A percentile compares a stretch with the other conserved stretches of the same genome.
Conservation (phyloP, 768 basidiomycete genomes). For the Tricholomella constricta region DNA sequence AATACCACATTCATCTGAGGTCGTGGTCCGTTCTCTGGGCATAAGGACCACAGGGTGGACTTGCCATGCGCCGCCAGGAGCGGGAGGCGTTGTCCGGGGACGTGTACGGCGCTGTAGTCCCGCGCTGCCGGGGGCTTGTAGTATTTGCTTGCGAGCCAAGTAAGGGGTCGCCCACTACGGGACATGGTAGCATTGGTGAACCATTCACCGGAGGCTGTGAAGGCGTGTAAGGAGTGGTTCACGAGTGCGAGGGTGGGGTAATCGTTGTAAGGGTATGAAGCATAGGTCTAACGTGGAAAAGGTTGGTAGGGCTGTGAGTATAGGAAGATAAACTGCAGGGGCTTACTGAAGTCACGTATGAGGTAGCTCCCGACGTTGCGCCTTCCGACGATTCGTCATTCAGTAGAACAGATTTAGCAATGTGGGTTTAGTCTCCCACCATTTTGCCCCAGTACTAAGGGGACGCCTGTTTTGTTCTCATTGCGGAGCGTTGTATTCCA, state of each 20-base stretch:
- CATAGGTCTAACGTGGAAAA: conserved; percentile 38
- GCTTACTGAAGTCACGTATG: conserved; percentile 48
- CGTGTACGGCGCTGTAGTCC: conserved; percentile 34
- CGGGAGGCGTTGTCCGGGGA: conserved; percentile 20
- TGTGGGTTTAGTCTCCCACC: conserved; percentile 24
- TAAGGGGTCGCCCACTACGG: conserved; percentile 31
- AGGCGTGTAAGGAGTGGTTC: conserved; percentile 40
- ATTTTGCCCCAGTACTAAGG: conserved; percentile 45
- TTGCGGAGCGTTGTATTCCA: conserved; percentile 43
- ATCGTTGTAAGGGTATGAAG: conserved; percentile 52
- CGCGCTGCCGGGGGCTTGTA: conserved; percentile 32
- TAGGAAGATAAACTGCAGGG: not conserved
- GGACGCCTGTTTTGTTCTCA: conserved; percentile 45
- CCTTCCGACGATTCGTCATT: conserved; percentile 21
- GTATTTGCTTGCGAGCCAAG: conserved; percentile 38
- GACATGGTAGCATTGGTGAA: conserved; percentile 41
- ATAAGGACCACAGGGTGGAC: conserved; percentile 40
- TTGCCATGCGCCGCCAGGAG: conserved; percentile 35
- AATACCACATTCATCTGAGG: conserved; percentile 40
- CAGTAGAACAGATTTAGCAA: not conserved
- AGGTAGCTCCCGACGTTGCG: conserved; percentile 36
- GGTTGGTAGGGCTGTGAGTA: not conserved
- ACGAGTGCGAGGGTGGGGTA: conserved; percentile 43
- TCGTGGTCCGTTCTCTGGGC: conserved; percentile 28
- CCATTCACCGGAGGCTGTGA: conserved; percentile 33